Evolutionary conservation across 352 stramenopile genomes (phyloP).

Genomic region (Globisporangium mamillatum): DNA sequence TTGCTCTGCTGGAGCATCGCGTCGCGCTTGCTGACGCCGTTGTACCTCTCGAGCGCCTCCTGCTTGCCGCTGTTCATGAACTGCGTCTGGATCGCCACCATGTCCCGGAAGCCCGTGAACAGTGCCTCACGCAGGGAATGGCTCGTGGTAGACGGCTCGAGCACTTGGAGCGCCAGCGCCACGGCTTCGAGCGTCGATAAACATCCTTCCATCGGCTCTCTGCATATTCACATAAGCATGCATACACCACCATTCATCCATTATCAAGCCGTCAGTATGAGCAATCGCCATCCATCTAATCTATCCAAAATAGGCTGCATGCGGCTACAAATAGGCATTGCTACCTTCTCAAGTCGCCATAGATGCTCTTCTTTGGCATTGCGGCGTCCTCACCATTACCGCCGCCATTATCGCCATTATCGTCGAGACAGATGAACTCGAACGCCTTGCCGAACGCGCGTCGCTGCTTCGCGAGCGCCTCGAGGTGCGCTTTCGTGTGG

Average conservation of each 20-base stretch:
- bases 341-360: conserved; percentile 52
- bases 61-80: conserved; percentile 33
- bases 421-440: conserved; percentile 50
- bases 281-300: neutral
- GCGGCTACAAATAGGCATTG: neutral
- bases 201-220: conserved; percentile 71
- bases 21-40: conserved; percentile 39
- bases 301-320: neutral
- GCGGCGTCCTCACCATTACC: neutral
- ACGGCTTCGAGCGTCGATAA: conserved; percentile 76
- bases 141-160: conserved; percentile 32
- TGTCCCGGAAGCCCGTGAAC: conserved; percentile 42
- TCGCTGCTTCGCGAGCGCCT: conserved; percentile 27
- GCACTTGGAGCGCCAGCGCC: conserved; percentile 35
- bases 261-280: neutral
- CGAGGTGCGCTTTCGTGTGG: conserved; percentile 40
- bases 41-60: conserved; percentile 33
- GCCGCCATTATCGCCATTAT: neutral
- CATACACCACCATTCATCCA: neutral
- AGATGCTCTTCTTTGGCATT: conserved; percentile 42
- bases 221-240: conserved; percentile 15
- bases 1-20: conserved; percentile 27
- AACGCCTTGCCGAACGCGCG: conserved; percentile 25
- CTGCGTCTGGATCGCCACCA: conserved; percentile 55
- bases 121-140: conserved; percentile 27